Evolutionary conservation across 148 eudicot genomes (phyloP).

Genomic region (Rhododendron molle): DNA sequence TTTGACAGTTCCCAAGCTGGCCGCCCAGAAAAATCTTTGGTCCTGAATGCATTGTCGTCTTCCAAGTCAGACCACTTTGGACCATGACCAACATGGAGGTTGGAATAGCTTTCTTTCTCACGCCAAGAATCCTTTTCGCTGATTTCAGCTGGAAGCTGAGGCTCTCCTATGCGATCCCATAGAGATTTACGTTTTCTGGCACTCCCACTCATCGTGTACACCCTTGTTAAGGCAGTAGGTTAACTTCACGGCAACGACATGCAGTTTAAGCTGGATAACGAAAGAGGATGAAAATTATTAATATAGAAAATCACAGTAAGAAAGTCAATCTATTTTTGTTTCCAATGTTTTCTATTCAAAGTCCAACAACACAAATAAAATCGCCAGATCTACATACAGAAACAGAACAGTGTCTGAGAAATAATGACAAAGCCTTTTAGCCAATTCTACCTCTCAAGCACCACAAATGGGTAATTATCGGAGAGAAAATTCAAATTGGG

Average conservation of each 20-base stretch:
- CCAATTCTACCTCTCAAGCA: background rate
- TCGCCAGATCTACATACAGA: background rate
- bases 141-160: slow-evolving; percentile 13
- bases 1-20: slow-evolving; percentile 10
- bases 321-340: background rate
- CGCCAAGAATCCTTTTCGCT: slow-evolving; percentile 11
- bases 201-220: slow-evolving; percentile 15
- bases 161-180: slow-evolving; percentile 22
- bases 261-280: slow-evolving; percentile 8
- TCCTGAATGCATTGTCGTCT: slow-evolving; percentile 11
- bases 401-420: background rate
- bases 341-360: background rate
- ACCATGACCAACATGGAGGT: slow-evolving; percentile 8
- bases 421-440: background rate
- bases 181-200: slow-evolving; percentile 18
- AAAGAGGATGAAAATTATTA: background rate
- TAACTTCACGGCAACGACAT: slow-evolving; percentile 2
- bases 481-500: background rate
- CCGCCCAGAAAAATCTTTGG: slow-evolving; percentile 9
- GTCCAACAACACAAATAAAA: background rate
- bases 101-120: slow-evolving; percentile 17
- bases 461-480: background rate
- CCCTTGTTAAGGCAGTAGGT: background rate
- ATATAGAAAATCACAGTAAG: background rate
- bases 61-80: slow-evolving; percentile 16